phyloP scores from a whole-genome alignment of 148 eudicot genomes.

The Agrostemma githago region DNA sequence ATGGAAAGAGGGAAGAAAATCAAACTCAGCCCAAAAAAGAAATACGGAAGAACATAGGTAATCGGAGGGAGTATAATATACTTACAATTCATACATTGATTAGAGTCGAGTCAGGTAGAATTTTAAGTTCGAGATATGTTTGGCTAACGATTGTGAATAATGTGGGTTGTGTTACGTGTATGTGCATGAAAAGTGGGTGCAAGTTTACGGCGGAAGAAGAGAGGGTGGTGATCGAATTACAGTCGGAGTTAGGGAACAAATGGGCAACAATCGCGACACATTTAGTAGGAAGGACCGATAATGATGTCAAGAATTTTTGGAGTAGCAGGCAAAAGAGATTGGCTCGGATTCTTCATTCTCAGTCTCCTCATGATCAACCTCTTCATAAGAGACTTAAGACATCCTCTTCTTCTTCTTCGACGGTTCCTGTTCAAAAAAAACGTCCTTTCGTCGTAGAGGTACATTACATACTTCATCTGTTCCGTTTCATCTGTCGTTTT shows the following conservation, averaged over 20 bases:
- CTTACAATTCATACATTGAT: not conserved
- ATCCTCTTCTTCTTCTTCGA: slow-evolving; percentile 14
- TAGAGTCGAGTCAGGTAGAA: not conserved
- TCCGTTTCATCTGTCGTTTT: no score
- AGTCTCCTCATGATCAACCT: not conserved
- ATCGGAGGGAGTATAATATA: no score
- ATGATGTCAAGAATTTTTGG: slow-evolving; percentile 92
- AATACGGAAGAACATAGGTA: no score
- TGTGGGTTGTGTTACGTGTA: not conserved
- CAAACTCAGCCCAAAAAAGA: no score
- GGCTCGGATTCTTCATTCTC: slow-evolving; percentile 42
- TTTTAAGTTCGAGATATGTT: not conserved
- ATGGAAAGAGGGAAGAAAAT: no score
- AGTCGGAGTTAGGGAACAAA: slow-evolving; percentile 63
- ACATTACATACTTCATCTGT: no score
- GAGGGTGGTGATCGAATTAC: slow-evolving; percentile 64
- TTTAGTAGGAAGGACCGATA: slow-evolving; percentile 71
- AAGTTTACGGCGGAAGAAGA: slow-evolving; percentile 80
- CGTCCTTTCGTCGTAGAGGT: slow-evolving; percentile 15
- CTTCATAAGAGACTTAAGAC: slow-evolving; percentile 8
- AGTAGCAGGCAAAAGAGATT: slow-evolving; percentile 75
- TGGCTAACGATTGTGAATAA: no score
- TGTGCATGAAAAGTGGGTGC: slow-evolving; percentile 44
- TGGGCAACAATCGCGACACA: slow-evolving; percentile 76
- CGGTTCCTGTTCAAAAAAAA: not conserved